A percentile compares a stretch with the other conserved stretches of the same genome.
phyloP scores from a whole-genome alignment of 179 eudicot genomes.

The Carnegiea gigantea region DNA sequence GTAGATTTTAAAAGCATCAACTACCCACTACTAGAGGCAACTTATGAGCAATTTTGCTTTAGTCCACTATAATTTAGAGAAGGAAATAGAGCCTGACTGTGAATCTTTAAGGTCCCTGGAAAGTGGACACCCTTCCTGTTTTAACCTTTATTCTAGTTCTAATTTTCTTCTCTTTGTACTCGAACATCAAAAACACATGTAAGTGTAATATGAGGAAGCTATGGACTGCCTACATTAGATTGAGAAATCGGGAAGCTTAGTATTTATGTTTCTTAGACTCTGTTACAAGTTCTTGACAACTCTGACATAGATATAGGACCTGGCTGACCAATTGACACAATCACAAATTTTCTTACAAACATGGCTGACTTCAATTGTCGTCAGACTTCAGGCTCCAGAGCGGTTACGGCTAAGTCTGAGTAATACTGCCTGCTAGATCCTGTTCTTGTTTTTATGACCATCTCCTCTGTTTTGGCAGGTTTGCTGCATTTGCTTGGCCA shows the following conservation, averaged over 20 bases:
- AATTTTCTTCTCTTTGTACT: background rate
- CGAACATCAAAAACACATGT: background rate
- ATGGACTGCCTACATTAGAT: background rate
- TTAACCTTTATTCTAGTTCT: background rate
- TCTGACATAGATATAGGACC: background rate
- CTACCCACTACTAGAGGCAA: no score
- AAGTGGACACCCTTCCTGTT: background rate
- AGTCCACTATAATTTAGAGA: background rate
- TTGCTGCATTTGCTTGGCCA: conserved; percentile 53
- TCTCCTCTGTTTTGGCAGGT: conserved; percentile 26
- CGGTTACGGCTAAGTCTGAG: background rate
- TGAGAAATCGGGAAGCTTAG: background rate
- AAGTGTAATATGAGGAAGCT: background rate
- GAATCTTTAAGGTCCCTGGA: background rate
- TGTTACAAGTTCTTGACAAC: background rate
- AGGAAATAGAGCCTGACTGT: background rate
- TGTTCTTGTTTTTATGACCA: conserved; percentile 9
- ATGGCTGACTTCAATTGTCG: background rate
- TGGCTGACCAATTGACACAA: background rate
- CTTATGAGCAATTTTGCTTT: background rate
- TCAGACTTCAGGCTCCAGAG: background rate
- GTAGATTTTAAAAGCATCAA: no score
- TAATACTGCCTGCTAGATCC: background rate
- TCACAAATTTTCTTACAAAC: background rate
- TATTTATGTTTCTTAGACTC: background rate